Base-by-base conservation (phyloP, 495 filamentous ascomycete genomes). In the Cercophora newfieldiana region DNA sequence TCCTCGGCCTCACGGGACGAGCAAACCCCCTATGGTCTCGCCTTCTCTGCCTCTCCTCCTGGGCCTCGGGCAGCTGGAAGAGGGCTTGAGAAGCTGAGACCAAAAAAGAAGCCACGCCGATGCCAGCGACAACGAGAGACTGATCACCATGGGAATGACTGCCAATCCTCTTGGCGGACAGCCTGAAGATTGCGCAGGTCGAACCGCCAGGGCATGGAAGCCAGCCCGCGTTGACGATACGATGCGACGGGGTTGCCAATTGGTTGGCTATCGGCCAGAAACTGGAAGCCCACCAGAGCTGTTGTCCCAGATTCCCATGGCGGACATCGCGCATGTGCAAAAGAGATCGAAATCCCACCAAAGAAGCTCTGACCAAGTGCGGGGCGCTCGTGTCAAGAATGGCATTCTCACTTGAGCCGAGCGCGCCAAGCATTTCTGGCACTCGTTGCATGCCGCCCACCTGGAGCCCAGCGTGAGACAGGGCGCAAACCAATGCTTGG, bases 231-330 rank as follows among this genome's bases (percentile, higher is more conserved):
- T n/a, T 6, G 22, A n/a, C 50, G 50, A 26, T 24, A 24, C 24
- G 50, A 53, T 26, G n/a, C 30, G 7, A 19, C 21, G 7, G 49
- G 10, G 10, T 5, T 10, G 50, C 30, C 61, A 63, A 63, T 63
- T 63, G 61, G 37, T 44, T 44, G 51, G 37, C 14, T 28, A 7
- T 10, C 30, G 24, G 22, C 18, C 12, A 7, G n/a, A 21, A 25
- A 22, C 14, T 26, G 14, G 4, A 4, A 50, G 59, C 48, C n/a
- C n/a, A n/a, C n/a, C n/a, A n/a, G n/a, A n/a, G n/a, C n/a, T n/a
- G n/a, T n/a, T 31, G 61, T 25, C n/a, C 44, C 19, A 54, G 30
- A 63, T 55, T 63, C 61, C 61, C 61, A 63, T 63, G 61, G n/a
- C 30, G 4, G 31, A 29, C 29, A 54, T 56, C 61, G 61, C 49